Evolutionary conservation across 768 basidiomycete genomes (phyloP), one percentile per base, ranked within the genome.

Genomic region (Infundibulicybe gibba): DNA sequence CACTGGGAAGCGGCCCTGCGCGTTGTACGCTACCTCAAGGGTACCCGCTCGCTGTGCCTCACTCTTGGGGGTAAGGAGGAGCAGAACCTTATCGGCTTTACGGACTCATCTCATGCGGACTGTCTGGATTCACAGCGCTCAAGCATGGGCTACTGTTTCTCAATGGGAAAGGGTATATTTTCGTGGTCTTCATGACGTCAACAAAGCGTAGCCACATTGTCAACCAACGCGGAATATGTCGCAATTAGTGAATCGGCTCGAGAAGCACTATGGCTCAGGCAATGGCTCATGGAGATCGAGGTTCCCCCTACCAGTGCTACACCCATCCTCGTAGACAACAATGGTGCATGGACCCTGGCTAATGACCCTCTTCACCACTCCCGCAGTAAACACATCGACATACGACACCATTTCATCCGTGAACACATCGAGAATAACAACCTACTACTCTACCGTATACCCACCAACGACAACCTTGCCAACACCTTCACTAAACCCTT

Each of bases 111-210:
- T 6, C 55, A 34, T 12, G 54, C 49, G 6, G 43, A 49, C 13
- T 49, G 48, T 17, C 43, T 44, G 0, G 52, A 56, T 52, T 32
- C 50, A 21, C 47, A 54, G n/a, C 17, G 44, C 6, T 56, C 50
- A 1, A 34, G 61, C 8, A 62, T 61, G 1, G 69, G 73, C 0
- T 71, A 69, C 42, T 51, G 54, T 0, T 72, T 68, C 49, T 45
- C 58, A 4, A 42, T 69, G 30, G 59, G 53, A 12, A 59, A 60
- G 0, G 68, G 63, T 1, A 47, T 57, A 1, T 52, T 75, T 5
- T 54, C 58, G 1, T 77, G 75, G 73, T 48, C 50, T 3, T 61
- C 66, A 0, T 46, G 57, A 11, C 56, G 64, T 15, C 75, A 76
- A 52, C 40, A 56, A 1, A 56, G 58, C 2, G 58, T 71, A 21